Evolutionary conservation across 2,329 filamentous ascomycete genomes (phyloP).

Genomic region (Phyllosticta citriasiana): DNA sequence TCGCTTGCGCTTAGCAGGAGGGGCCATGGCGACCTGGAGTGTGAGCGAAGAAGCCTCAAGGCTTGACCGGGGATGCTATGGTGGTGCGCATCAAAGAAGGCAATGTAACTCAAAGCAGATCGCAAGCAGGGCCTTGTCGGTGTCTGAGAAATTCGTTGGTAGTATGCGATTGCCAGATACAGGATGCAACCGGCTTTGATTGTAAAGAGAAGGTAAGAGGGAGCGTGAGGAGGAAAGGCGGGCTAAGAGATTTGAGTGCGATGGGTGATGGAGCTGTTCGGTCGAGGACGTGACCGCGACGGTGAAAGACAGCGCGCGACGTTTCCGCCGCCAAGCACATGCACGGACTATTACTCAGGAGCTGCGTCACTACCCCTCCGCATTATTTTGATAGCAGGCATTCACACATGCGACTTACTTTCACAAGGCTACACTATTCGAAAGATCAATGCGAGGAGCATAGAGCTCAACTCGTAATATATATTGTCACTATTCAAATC

Average conservation of each 20-base stretch:
- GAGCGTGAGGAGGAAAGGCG: not conserved
- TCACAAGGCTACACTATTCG: not conserved
- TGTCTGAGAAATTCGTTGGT: not conserved
- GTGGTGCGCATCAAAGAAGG: slow-evolving; percentile 7
- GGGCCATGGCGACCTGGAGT: slow-evolving; percentile 35
- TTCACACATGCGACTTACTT: not conserved
- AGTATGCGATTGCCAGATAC: not conserved
- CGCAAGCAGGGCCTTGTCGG: not conserved
- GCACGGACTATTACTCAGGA: not conserved
- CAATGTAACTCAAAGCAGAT: not conserved
- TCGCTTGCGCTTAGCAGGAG: slow-evolving; percentile 48
- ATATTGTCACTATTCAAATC: not conserved
- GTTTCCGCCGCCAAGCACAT: slow-evolving; percentile 1
- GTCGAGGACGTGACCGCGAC: not conserved
- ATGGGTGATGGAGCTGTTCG: not conserved
- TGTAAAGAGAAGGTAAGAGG: not conserved
- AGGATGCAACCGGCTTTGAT: not conserved
- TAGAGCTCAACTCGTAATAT: not conserved
- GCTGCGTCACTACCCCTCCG: not conserved
- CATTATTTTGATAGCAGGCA: not conserved
- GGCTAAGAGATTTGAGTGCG: not conserved
- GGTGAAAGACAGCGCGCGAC: slow-evolving; percentile 7
- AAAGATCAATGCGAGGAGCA: not conserved
- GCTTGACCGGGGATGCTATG: slow-evolving; percentile 1
- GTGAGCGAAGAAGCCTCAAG: slow-evolving; percentile 3